A percentile compares a stretch with the other conserved stretches of the same genome.
Evolutionary conservation across 345 rosid genomes (phyloP).

Genomic region (Xanthoceras sorbifolium): DNA sequence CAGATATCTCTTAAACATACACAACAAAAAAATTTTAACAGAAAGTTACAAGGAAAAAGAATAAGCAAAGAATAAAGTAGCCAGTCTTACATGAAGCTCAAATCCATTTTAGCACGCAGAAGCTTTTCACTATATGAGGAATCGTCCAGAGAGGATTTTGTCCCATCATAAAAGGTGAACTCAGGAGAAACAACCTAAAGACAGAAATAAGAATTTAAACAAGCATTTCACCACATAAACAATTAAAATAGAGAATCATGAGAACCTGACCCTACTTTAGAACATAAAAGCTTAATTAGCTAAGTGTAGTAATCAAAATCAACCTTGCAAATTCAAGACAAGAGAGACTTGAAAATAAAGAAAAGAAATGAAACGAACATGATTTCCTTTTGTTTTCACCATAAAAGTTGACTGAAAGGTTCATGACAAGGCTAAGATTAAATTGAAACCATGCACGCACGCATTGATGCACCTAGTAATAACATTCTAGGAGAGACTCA

Average conservation of each 20-base stretch:
- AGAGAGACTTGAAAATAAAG: slow-evolving; percentile 12
- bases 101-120: slow-evolving; percentile 91
- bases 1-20: background rate
- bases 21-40: background rate
- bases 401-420: background rate
- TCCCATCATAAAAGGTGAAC: slow-evolving; percentile 93
- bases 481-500: background rate
- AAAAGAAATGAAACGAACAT: background rate
- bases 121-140: slow-evolving; percentile 84
- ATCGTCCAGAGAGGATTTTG: slow-evolving; percentile 85
- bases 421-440: background rate
- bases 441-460: background rate
- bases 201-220: slow-evolving; percentile 21
- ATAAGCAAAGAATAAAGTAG: background rate
- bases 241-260: background rate
- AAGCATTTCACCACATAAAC: slow-evolving; percentile 8
- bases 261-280: background rate
- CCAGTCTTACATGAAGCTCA: slow-evolving; percentile 85
- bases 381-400: background rate
- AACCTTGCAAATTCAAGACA: background rate
- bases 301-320: background rate
- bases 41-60: background rate
- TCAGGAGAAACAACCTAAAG: slow-evolving; percentile 88
- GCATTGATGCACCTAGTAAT: no score
- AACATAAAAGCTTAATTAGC: background rate